These are phyloP conservation scores for Termitomyces sp. DNA, from an alignment of 768 basidiomycete species.

Conservation along the genomic window DNA sequence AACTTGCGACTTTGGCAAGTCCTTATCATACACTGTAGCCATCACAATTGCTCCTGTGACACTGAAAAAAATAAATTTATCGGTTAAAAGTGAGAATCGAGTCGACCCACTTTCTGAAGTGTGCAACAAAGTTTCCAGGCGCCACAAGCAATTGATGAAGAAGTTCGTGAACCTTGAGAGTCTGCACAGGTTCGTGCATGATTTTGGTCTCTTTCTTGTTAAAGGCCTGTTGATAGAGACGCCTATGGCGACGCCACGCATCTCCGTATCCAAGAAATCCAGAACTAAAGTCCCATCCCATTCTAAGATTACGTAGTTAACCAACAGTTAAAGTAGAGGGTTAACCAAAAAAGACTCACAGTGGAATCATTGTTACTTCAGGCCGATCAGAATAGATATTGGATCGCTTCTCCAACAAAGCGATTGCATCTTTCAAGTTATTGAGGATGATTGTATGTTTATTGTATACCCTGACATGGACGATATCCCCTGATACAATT, in stretches of 20 bases:
- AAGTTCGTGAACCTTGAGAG: constrained; percentile 16
- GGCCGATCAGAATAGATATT: neutral
- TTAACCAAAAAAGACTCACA: constrained; percentile 9
- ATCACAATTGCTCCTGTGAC: neutral
- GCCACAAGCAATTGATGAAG: constrained; percentile 9
- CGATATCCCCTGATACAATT: constrained; percentile 14
- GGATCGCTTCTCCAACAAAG: constrained; percentile 11
- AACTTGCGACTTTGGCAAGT: too few species aligned
- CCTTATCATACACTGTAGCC: too few species aligned
- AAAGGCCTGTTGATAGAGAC: constrained; percentile 22
- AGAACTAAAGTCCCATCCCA: constrained; percentile 26
- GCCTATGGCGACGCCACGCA: constrained; percentile 11
- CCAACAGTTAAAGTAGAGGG: neutral
- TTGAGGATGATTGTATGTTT: constrained; percentile 8
- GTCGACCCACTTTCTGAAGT: constrained; percentile 2
- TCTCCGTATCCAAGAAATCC: constrained; percentile 23
- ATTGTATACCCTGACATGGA: constrained; percentile 15
- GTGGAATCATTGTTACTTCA: constrained; percentile 11
- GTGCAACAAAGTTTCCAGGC: constrained; percentile 11
- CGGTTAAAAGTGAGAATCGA: neutral
- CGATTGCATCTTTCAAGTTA: constrained; percentile 14
- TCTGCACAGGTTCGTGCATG: constrained; percentile 18
- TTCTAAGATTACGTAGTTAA: constrained; percentile 12
- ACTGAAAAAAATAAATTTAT: neutral
- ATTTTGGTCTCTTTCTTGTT: constrained; percentile 12